A percentile compares a stretch with the other conserved stretches of the same genome.
phyloP scores from a whole-genome alignment of 345 rosid species.

The Aquilaria malaccensis region DNA sequence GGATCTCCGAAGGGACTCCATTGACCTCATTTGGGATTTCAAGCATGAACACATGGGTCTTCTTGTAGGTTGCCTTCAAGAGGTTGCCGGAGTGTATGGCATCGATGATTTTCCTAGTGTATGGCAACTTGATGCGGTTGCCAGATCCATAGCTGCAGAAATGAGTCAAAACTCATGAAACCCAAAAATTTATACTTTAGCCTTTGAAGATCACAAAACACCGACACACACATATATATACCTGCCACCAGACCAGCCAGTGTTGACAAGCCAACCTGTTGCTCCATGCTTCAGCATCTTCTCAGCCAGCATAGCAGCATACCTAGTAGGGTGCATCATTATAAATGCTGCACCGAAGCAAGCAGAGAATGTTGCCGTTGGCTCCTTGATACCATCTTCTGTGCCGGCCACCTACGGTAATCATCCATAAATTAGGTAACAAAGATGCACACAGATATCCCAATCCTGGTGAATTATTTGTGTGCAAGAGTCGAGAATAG shows the following conservation, averaged over 20 bases:
- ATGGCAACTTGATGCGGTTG: conserved; percentile 72
- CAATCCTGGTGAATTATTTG: no score
- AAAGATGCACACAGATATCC: neutral
- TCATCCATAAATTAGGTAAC: conserved; percentile 1
- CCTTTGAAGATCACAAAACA: no score
- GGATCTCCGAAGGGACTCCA: conserved; percentile 83
- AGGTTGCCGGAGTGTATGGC: conserved; percentile 83
- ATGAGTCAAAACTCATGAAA: neutral
- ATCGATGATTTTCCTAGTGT: conserved; percentile 85
- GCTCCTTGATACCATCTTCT: conserved; percentile 91
- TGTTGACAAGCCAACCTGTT: conserved; percentile 95
- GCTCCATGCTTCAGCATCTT: conserved; percentile 97
- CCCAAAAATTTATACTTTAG: no score
- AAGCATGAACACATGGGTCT: conserved; percentile 73
- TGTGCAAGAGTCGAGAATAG: no score
- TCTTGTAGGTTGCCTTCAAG: conserved; percentile 56
- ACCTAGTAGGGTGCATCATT: conserved; percentile 97
- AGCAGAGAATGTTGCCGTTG: conserved; percentile 87
- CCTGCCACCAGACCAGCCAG: conserved; percentile 99
- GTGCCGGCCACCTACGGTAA: conserved; percentile 82
- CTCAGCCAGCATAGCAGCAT: conserved; percentile 94
- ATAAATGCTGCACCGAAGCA: conserved; percentile 98
- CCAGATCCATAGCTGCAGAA: conserved; percentile 71
- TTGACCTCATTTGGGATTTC: conserved; percentile 71
- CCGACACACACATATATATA: conserved; percentile 9